Percentiles rank a stretch among this genome's conserved stretches.
Conservation (phyloP, 2,329 filamentous ascomycete species). For the Beauveria sp. region DNA sequence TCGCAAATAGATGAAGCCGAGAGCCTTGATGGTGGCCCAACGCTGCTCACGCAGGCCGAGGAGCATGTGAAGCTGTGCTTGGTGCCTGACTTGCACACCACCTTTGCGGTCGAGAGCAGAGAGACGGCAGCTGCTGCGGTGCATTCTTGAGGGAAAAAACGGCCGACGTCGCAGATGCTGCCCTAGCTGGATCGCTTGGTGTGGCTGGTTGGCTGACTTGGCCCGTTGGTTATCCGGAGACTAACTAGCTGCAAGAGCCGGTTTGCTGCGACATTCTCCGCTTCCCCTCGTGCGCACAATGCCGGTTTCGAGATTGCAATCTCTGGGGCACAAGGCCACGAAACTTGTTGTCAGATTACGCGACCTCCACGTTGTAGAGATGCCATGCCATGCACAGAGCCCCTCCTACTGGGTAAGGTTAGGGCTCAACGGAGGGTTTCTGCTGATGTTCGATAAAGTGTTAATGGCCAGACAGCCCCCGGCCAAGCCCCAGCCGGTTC, state of each 20-base stretch:
- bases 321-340: no score
- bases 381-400: neutral
- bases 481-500: neutral
- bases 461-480: neutral
- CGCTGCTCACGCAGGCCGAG: neutral
- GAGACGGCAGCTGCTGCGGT: neutral
- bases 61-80: slow-evolving; percentile 3
- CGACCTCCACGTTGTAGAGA: neutral
- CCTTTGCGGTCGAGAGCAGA: neutral
- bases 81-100: neutral
- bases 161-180: neutral
- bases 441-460: slow-evolving; percentile 3
- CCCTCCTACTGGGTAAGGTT: slow-evolving; percentile 7
- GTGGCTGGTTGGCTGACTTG: neutral
- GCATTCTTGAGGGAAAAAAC: no score
- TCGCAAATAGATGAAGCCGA: neutral
- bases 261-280: neutral
- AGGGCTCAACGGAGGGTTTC: neutral
- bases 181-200: neutral
- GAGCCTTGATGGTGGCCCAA: neutral
- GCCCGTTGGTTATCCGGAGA: neutral
- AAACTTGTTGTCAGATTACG: no score
- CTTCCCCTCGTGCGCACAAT: no score
- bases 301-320: no score
- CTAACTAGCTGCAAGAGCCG: neutral